These are phyloP conservation scores for Tuber magnatum DNA, from an alignment of 495 filamentous ascomycete genomes.

Conservation along the genomic window DNA sequence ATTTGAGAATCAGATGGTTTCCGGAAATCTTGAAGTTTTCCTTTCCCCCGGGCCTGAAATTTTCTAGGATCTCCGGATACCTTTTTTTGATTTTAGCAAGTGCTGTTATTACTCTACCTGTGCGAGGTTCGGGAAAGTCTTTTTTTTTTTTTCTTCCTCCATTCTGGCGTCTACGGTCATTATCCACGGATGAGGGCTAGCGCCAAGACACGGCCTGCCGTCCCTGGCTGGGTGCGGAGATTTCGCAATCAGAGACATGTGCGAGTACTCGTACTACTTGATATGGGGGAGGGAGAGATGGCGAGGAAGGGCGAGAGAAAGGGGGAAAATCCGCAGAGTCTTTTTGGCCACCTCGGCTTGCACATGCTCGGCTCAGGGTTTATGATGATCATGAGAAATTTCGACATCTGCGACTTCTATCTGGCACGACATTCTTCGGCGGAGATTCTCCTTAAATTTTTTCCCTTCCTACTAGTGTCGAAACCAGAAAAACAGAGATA, in stretches of 20 bases:
- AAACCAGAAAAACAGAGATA: neutral
- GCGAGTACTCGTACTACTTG: neutral
- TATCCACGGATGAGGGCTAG: neutral
- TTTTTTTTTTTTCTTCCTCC: neutral
- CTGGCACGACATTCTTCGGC: too few species aligned
- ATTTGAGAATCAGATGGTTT: neutral
- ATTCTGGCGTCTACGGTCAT: neutral
- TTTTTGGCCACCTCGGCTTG: neutral
- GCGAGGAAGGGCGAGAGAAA: neutral
- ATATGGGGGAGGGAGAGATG: neutral
- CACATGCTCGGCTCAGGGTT: too few species aligned
- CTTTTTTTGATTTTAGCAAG: too few species aligned
- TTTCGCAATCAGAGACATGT: conserved; percentile 6
- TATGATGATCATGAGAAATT: too few species aligned
- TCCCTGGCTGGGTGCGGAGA: neutral
- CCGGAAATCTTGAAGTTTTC: neutral
- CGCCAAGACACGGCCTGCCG: neutral
- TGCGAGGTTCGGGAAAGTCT: too few species aligned
- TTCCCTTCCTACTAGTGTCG: too few species aligned
- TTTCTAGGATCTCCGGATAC: too few species aligned
- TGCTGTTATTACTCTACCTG: too few species aligned
- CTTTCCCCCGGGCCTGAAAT: too few species aligned
- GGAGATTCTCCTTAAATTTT: too few species aligned
- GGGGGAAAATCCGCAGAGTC: too few species aligned
- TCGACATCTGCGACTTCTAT: too few species aligned